Conservation (phyloP, 805 yeast genomes). For the Candida ponderosae region DNA sequence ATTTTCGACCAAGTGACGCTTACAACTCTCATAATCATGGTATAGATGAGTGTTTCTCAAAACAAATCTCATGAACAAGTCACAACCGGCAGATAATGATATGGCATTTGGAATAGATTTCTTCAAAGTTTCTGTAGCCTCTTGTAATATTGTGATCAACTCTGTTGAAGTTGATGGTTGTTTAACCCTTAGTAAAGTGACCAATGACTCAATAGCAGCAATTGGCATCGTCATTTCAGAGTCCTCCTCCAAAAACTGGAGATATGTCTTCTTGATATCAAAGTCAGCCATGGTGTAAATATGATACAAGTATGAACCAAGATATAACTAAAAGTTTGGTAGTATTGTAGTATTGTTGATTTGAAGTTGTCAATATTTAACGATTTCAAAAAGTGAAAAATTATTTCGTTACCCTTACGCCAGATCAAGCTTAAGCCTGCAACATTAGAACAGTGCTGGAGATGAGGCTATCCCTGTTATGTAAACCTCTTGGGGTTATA, state of each 20-base stretch:
- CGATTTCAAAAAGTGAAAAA: too few relatives aligned
- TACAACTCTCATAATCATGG: slow-evolving; percentile 93
- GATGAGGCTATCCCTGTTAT: too few relatives aligned
- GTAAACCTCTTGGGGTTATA: too few relatives aligned
- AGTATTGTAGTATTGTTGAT: too few relatives aligned
- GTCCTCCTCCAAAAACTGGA: slow-evolving; percentile 77
- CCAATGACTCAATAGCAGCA: slow-evolving; percentile 94
- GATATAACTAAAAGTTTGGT: too few relatives aligned
- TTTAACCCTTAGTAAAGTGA: slow-evolving; percentile 70
- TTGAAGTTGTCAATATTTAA: too few relatives aligned
- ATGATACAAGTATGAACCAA: background rate
- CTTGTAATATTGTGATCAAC: slow-evolving; percentile 70
- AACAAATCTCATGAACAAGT: slow-evolving; percentile 89
- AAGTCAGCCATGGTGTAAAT: slow-evolving; percentile 33
- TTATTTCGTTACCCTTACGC: too few relatives aligned
- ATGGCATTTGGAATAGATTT: slow-evolving; percentile 82
- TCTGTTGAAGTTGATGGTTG: slow-evolving; percentile 94
- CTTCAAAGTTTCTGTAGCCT: slow-evolving; percentile 70
- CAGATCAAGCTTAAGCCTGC: too few relatives aligned
- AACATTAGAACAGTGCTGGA: too few relatives aligned
- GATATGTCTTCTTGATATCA: slow-evolving; percentile 76
- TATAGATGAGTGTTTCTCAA: slow-evolving; percentile 78
- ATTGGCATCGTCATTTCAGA: slow-evolving; percentile 99
- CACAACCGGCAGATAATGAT: slow-evolving; percentile 95
- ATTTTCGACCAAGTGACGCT: slow-evolving; percentile 80